Evolutionary conservation across 192 early-diverging fungal genomes (phyloP).

Genomic region (Podochytrium sp.): DNA sequence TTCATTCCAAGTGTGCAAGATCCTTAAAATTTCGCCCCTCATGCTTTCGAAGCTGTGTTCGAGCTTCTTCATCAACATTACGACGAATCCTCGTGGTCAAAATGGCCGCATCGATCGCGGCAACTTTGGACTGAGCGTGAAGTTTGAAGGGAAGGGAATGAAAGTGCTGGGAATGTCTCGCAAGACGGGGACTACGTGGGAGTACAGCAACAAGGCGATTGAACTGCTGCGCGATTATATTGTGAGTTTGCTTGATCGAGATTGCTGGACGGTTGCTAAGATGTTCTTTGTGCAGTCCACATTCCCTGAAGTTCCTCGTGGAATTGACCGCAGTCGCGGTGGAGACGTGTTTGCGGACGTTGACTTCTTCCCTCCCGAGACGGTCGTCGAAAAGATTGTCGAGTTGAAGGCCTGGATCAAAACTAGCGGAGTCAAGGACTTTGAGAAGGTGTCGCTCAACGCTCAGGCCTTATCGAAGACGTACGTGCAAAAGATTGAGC

Average conservation of each 20-base stretch:
- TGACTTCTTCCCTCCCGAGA: constrained; percentile 61
- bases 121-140: constrained; percentile 87
- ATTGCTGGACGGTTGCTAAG: neutral
- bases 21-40: constrained; percentile 64
- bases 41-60: constrained; percentile 86
- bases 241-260: constrained; percentile 34
- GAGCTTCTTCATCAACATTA: constrained; percentile 67
- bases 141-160: constrained; percentile 84
- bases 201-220: constrained; percentile 80
- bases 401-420: constrained; percentile 72
- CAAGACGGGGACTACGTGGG: constrained; percentile 80
- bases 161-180: constrained; percentile 90
- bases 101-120: constrained; percentile 56
- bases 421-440: constrained; percentile 59
- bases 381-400: constrained; percentile 48
- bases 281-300: constrained; percentile 29
- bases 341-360: constrained; percentile 62
- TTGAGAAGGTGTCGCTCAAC: constrained; percentile 66
- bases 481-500: constrained; percentile 62
- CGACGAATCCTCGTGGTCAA: neutral
- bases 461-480: constrained; percentile 70
- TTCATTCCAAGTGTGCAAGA: constrained; percentile 69
- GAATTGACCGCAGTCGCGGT: constrained; percentile 34
- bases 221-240: constrained; percentile 76
- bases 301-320: constrained; percentile 68